These are phyloP conservation scores for Saposhnikovia divaricata DNA, from an alignment of 129 eudicot species.

Conservation along the genomic window DNA sequence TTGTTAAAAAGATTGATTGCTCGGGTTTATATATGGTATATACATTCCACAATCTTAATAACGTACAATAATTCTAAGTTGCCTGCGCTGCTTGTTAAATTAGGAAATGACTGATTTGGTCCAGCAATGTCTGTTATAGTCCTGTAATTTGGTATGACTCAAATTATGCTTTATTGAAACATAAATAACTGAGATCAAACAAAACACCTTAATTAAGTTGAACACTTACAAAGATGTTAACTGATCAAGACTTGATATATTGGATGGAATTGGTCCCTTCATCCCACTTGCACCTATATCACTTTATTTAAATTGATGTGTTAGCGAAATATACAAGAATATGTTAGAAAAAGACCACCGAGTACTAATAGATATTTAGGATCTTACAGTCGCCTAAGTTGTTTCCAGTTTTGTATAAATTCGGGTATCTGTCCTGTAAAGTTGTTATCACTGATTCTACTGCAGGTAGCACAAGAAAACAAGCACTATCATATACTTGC, in stretches of 20 bases:
- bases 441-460: slow-evolving; percentile 71
- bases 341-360: background rate
- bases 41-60: slow-evolving; percentile 3
- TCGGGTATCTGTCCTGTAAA: slow-evolving; percentile 71
- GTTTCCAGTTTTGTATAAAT: slow-evolving; percentile 63
- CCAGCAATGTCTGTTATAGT: slow-evolving; percentile 61
- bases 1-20: slow-evolving; percentile 8
- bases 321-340: background rate
- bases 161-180: background rate
- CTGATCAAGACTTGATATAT: slow-evolving; percentile 39
- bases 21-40: background rate
- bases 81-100: slow-evolving; percentile 34
- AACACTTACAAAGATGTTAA: slow-evolving; percentile 54
- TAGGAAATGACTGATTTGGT: slow-evolving; percentile 51
- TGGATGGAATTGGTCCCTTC: slow-evolving; percentile 78
- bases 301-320: slow-evolving; percentile 28
- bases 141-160: slow-evolving; percentile 24
- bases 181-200: background rate
- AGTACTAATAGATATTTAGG: background rate
- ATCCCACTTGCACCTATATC: slow-evolving; percentile 86
- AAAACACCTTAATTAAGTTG: background rate
- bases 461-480: slow-evolving; percentile 27
- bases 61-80: slow-evolving; percentile 46
- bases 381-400: slow-evolving; percentile 62
- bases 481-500: background rate